Evolutionary conservation across 2,329 filamentous ascomycete genomes (phyloP), one percentile per base, ranked within the genome.

Genomic region (Fusarium redolens): DNA sequence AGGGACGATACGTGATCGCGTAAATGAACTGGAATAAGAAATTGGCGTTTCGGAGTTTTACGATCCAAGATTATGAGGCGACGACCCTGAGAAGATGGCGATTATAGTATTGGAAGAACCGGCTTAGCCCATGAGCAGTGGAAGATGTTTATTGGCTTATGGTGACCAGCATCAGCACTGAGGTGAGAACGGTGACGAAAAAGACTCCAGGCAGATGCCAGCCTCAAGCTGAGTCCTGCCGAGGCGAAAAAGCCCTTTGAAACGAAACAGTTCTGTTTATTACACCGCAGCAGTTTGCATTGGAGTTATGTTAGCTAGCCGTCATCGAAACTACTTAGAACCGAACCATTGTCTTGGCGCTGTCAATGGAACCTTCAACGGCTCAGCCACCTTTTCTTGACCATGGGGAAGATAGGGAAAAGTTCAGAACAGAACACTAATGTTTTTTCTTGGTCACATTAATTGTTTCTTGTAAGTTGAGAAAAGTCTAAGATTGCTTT

Each of bases 41-140:
- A 48, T 55, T 17, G 69, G 74, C 75, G 75, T 77, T 77, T 77
- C 71, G 75, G 75, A 71, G 75, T 77, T 77, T 56, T 69, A 51
- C 59, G 61, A 59, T 69, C 48, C 55, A 71, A 48, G 56, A 58
- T 51, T 31, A 56, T 41, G 28, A 71, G 44, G 55, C 44, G 58
- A 58, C 47, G 58, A 37, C 45, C 47, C 48, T 63, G 20, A 61
- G 13, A 52, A 68, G 56, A 45, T 35, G 54, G 51, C 37, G 67
- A 52, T 44, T 41, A 58, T 74, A 44, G 60, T 20, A 60, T 63
- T 31, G 55, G 58, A 63, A 56, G 57, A 41, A 33, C 28, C 61
- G 58, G 30, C 51, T 54, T 55, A 38, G 45, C 30, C 58, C 52
- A 44, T 55, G 47, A 44, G 40, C 22, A 68, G 50, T 50, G 58